Percentiles rank a stretch among this genome's conserved stretches.
Conservation (phyloP, 805 yeast genomes). For the Candida morakotiae region DNA sequence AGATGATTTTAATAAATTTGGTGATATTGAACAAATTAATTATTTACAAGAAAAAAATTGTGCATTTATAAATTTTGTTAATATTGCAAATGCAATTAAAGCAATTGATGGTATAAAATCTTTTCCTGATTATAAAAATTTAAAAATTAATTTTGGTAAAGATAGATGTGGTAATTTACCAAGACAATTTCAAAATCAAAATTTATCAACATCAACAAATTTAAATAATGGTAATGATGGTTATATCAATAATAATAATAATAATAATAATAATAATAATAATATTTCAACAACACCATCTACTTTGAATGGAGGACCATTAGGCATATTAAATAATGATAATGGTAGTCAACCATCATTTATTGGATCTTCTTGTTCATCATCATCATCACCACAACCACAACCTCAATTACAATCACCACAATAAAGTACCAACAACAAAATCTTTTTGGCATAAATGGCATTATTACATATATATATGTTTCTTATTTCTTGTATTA, state of each 20-base stretch:
- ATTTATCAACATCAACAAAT: slow-evolving; percentile 1
- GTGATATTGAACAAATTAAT: slow-evolving; percentile 94
- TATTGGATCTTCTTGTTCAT: slow-evolving; percentile 2
- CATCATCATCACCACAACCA: slow-evolving; percentile 2
- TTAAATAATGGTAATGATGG: slow-evolving; percentile 2
- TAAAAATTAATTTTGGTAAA: slow-evolving; percentile 88
- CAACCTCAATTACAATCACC: slow-evolving; percentile 5
- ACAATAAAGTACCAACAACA: too few relatives aligned
- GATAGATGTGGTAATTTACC: slow-evolving; percentile 96
- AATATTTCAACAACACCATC: neutral
- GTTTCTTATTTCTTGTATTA: too few relatives aligned
- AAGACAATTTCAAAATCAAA: slow-evolving; percentile 54
- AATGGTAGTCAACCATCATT: slow-evolving; percentile 6
- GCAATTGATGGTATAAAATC: slow-evolving; percentile 90
- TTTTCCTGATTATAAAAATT: slow-evolving; percentile 54
- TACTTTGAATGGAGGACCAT: slow-evolving; percentile 5
- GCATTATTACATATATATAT: too few relatives aligned
- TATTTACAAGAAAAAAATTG: slow-evolving; percentile 79
- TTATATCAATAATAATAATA: slow-evolving; percentile 2
- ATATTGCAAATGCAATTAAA: slow-evolving; percentile 84
- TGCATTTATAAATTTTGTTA: slow-evolving; percentile 88
- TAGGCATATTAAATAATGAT: slow-evolving; percentile 9
- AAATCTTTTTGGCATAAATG: neutral
- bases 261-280: neutral
- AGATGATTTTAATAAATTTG: slow-evolving; percentile 73